These are phyloP conservation scores for Biscutella laevigata DNA, from an alignment of 441 rosid genomes.

Conservation along the genomic window DNA sequence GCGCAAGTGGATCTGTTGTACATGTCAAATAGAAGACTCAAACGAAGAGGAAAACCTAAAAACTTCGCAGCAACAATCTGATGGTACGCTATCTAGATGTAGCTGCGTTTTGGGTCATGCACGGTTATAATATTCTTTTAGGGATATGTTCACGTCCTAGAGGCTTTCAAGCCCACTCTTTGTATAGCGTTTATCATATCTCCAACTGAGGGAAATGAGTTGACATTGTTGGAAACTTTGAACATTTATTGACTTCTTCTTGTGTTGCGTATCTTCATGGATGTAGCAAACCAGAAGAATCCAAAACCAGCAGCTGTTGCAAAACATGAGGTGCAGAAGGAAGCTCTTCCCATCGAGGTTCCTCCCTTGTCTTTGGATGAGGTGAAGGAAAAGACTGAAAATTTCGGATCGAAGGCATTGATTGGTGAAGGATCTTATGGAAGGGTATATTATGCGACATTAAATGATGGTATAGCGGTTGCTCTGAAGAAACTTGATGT, in stretches of 20 bases:
- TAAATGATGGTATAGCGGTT: slow-evolving; percentile 59
- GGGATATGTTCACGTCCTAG: background rate
- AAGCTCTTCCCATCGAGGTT: slow-evolving; percentile 73
- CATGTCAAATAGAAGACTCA: slow-evolving; percentile 66
- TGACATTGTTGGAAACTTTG: background rate
- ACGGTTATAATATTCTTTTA: background rate
- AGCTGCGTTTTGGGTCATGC: too few relatives aligned
- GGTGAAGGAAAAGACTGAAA: slow-evolving; percentile 82
- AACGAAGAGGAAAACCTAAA: slow-evolving; percentile 49
- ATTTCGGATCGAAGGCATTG: too few relatives aligned
- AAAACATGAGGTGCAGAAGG: slow-evolving; percentile 58
- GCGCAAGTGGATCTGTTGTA: slow-evolving; percentile 91
- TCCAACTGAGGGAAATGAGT: background rate
- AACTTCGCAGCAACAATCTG: slow-evolving; percentile 40
- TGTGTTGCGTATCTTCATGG: background rate
- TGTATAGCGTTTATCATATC: background rate
- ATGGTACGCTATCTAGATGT: slow-evolving; percentile 36
- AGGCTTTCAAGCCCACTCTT: background rate
- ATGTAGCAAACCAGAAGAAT: slow-evolving; percentile 44
- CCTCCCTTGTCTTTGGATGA: slow-evolving; percentile 75
- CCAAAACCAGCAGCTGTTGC: slow-evolving; percentile 42
- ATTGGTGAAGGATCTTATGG: slow-evolving; percentile 99
- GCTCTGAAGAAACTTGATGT: slow-evolving; percentile 92
- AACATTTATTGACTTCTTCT: background rate
- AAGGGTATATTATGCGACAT: slow-evolving; percentile 75